Evolutionary conservation across 257 asterid genomes (phyloP).

Genomic region (Nicotiana tabacum): DNA sequence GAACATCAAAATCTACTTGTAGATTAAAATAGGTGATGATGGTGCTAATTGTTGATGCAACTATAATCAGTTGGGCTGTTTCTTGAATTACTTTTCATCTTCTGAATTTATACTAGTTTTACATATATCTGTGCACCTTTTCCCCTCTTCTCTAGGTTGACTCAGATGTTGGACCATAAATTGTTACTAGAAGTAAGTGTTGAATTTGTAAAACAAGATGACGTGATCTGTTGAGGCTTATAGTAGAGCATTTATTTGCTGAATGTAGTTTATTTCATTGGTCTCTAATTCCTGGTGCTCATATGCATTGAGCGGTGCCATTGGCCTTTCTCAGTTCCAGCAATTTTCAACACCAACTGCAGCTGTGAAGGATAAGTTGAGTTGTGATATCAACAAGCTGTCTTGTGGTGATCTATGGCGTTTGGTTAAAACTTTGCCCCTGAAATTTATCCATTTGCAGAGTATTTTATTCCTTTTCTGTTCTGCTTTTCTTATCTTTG

Average conservation of each 20-base stretch:
- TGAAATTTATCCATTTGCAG: too few relatives aligned
- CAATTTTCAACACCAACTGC: too few relatives aligned
- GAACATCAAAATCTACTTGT: slow-evolving; percentile 10
- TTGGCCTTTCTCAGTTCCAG: background rate
- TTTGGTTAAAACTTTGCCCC: too few relatives aligned
- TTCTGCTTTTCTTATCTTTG: too few relatives aligned
- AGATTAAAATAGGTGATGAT: slow-evolving; percentile 7
- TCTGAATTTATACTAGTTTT: background rate
- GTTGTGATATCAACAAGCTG: too few relatives aligned
- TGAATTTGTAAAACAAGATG: too few relatives aligned
- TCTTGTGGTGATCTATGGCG: too few relatives aligned
- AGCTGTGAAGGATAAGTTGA: too few relatives aligned
- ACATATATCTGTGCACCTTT: too few relatives aligned
- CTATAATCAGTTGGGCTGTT: background rate
- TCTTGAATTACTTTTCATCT: background rate
- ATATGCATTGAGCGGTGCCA: background rate
- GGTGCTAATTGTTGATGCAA: background rate
- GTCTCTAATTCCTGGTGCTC: background rate
- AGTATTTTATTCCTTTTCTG: too few relatives aligned
- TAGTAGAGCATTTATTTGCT: too few relatives aligned
- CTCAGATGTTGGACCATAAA: background rate
- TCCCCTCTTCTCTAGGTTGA: background rate
- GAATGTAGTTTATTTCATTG: background rate
- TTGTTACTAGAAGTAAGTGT: background rate
- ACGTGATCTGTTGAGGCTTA: too few relatives aligned